Evolutionary conservation across 1,284 basidiomycete species (phyloP).

Genomic region (Cutaneotrichosporon cavernicola): DNA sequence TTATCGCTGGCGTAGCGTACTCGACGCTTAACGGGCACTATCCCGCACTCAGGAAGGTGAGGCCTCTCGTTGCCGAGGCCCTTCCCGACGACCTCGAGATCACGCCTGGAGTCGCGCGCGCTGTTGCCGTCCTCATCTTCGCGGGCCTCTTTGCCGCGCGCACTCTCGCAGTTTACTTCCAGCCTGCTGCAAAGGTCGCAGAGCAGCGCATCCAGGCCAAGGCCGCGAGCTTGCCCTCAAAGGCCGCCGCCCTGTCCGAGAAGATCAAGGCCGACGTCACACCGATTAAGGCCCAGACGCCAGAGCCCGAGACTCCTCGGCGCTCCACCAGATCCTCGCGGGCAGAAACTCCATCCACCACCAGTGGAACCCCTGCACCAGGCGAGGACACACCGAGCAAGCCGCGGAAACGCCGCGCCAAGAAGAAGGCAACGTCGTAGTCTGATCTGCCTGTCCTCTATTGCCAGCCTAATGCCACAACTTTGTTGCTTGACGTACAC

Average conservation of each 20-base stretch:
- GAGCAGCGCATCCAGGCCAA: constrained; percentile 8
- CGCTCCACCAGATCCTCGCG: not conserved
- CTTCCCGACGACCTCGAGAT: constrained; percentile 10
- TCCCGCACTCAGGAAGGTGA: not conserved
- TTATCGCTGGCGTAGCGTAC: constrained; percentile 32
- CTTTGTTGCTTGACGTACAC: not conserved
- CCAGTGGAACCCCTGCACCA: not conserved
- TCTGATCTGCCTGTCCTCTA: not conserved
- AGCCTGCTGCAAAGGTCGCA: not conserved
- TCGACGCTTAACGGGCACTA: constrained; percentile 27
- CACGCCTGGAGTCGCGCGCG: constrained; percentile 29
- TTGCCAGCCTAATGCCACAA: not conserved
- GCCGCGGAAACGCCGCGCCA: constrained; percentile 1
- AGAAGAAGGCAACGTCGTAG: not conserved
- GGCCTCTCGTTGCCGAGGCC: constrained; percentile 16
- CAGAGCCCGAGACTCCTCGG: not conserved
- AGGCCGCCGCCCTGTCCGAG: not conserved
- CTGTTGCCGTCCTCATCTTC: constrained; percentile 36
- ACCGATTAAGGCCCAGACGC: not conserved
- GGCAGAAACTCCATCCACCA: not conserved
- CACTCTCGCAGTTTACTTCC: not conserved
- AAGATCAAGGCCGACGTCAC: not conserved
- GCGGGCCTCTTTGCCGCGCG: constrained; percentile 32
- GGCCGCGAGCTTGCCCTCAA: constrained; percentile 1
- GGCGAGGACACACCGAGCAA: constrained; percentile 4